phyloP scores from a whole-genome alignment of 768 basidiomycete species.

The Lepiota venenata region DNA sequence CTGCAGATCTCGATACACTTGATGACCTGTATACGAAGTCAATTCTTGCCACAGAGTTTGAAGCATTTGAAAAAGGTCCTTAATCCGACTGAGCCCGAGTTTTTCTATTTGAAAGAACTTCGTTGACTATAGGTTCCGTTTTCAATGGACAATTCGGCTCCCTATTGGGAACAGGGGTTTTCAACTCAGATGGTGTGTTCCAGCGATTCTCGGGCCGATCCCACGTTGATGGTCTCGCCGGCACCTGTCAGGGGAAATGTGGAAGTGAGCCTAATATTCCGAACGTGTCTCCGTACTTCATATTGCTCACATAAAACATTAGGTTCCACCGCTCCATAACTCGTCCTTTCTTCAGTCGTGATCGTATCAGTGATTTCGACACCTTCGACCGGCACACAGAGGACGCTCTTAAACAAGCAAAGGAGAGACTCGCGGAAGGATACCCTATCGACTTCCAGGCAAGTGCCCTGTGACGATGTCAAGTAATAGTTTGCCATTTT shows the following conservation, averaged over 20 bases:
- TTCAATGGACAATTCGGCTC: slow-evolving; percentile 25
- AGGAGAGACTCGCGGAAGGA: slow-evolving; percentile 35
- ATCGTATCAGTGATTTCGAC: slow-evolving; percentile 59
- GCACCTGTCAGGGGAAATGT: slow-evolving; percentile 47
- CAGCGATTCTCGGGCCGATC: background rate
- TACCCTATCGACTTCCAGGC: slow-evolving; percentile 61
- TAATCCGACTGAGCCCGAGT: background rate
- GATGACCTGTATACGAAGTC: slow-evolving; percentile 7
- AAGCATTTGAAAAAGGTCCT: slow-evolving; percentile 42
- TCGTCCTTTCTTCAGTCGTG: slow-evolving; percentile 66
- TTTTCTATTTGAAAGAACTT: slow-evolving; percentile 13
- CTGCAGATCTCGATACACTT: too few species aligned
- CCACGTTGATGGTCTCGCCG: background rate
- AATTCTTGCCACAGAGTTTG: slow-evolving; percentile 47
- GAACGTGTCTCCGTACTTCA: background rate
- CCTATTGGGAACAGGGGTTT: slow-evolving; percentile 54
- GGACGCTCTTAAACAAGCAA: slow-evolving; percentile 39
- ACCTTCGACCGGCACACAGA: slow-evolving; percentile 55
- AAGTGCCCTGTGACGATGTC: background rate
- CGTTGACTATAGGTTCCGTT: slow-evolving; percentile 24
- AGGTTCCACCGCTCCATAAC: slow-evolving; percentile 66
- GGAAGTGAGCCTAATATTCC: slow-evolving; percentile 48
- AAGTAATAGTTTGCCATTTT: background rate
- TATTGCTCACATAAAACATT: background rate
- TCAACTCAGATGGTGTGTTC: slow-evolving; percentile 53